Conservation (phyloP, 768 basidiomycete genomes). For the Arthromyces matolae region DNA sequence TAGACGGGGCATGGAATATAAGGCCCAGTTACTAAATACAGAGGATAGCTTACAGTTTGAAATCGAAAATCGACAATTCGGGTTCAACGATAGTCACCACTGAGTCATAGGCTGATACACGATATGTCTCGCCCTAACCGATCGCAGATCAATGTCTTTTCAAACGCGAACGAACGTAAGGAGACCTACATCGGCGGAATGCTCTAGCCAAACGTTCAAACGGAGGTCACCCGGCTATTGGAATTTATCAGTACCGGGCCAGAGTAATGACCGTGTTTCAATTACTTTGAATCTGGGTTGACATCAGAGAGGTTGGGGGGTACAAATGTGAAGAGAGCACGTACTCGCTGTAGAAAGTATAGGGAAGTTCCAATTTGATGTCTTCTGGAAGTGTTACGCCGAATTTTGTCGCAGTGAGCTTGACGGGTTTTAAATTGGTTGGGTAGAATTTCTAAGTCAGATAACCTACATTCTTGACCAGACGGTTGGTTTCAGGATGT, state of each 20-base stretch:
- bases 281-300: slow-evolving; percentile 56
- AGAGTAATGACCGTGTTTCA: background rate
- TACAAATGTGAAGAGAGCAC: slow-evolving; percentile 23
- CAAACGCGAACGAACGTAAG: background rate
- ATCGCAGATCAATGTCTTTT: background rate
- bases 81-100: slow-evolving; percentile 80
- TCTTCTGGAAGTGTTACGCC: slow-evolving; percentile 49
- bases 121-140: slow-evolving; percentile 51
- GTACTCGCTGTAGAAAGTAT: slow-evolving; percentile 78
- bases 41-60: slow-evolving; percentile 59
- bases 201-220: slow-evolving; percentile 75
- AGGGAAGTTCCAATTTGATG: slow-evolving; percentile 64
- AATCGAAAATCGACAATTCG: slow-evolving; percentile 70
- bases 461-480: slow-evolving; percentile 81
- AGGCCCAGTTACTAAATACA: background rate
- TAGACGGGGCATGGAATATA: slow-evolving; percentile 15
- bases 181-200: slow-evolving; percentile 58
- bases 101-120: slow-evolving; percentile 69
- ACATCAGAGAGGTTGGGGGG: slow-evolving; percentile 11
- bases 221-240: slow-evolving; percentile 70
- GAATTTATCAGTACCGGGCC: slow-evolving; percentile 5
- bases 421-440: too few species aligned
- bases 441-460: too few species aligned
- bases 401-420: slow-evolving; percentile 61
- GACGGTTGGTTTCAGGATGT: slow-evolving; percentile 53